Evolutionary conservation across 1,139 yeast genomes (phyloP), one percentile per base, ranked within the genome.

Genomic region (Suhomyces guaymorum): DNA sequence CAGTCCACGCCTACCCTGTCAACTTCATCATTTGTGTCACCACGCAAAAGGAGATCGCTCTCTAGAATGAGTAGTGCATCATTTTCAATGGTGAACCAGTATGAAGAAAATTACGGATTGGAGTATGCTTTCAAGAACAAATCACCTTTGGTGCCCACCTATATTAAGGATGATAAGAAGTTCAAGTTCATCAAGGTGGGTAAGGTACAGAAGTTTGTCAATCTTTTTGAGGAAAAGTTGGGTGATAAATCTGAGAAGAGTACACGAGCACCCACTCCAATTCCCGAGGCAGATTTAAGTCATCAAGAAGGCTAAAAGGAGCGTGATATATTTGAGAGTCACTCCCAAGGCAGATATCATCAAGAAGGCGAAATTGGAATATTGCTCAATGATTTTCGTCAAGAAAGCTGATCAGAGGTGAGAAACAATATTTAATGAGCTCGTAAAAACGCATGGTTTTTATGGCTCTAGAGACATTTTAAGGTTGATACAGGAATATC

Each of bases 181-280:
- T 70, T 69, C 54, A 68, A 66, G 46, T 70, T 63, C 42, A 70
- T 70, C 39, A 70, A 68, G 47, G 72, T 70, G 11, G 76, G 76
- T 2, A 70, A 70, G 44, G 76, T 70, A 14, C 75, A 70, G 43
- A 70, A 70, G 49, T 70, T 67, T 47, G 76, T 70, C 15, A 57
- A 60, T 47, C 55, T 70, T 46, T 70, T 70, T 44, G 76, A 70
- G 48, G 75, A 70, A 37, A 55, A 63, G 38, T 52, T 50, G 55
- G 49, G 14, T 7, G 25, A 23, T 4, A 23, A 23, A 12, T 15
- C 25, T 11, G 25, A 23, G 12, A 23, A n/a, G 5, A 8, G 19
- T 7, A 11, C 25, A 5, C n/a, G 25, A 12, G 15, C 25, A 4
- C n/a, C 25, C 8, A 23, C 25, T 23, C 25, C 25, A 5, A 17